Percentiles rank a stretch among this genome's conserved stretches.
Evolutionary conservation across 805 yeast species (phyloP).

Genomic region (Saccharomycopsis synnaedendra): DNA sequence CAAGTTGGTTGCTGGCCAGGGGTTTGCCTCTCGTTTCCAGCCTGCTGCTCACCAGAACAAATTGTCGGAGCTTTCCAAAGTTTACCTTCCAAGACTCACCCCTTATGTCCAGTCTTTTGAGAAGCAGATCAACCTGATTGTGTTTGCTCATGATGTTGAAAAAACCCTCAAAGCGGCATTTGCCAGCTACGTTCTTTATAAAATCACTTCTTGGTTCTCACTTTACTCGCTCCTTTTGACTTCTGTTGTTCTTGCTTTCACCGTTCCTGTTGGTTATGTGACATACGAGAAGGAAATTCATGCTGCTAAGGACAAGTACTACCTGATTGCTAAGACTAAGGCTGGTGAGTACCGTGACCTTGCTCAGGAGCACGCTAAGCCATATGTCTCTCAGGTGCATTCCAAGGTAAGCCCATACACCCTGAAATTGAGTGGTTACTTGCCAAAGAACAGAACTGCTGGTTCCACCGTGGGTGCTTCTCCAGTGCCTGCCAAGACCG

Average conservation of each 20-base stretch:
- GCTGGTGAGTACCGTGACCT: slow-evolving; percentile 24
- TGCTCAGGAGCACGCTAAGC: slow-evolving; percentile 44
- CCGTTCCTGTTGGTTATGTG: slow-evolving; percentile 66
- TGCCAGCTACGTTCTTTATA: slow-evolving; percentile 49
- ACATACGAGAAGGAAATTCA: slow-evolving; percentile 71
- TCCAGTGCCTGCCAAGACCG: slow-evolving; percentile 8
- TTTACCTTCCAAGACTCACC: not conserved
- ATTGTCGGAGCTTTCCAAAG: not conserved
- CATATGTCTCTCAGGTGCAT: slow-evolving; percentile 45
- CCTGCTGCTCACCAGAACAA: slow-evolving; percentile 25
- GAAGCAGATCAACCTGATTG: slow-evolving; percentile 39
- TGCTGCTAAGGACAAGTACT: slow-evolving; percentile 34
- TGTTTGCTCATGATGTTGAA: slow-evolving; percentile 62
- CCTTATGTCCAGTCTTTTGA: not conserved
- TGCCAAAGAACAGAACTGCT: slow-evolving; percentile 53
- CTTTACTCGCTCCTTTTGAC: slow-evolving; percentile 54
- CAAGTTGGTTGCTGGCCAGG: slow-evolving; percentile 60
- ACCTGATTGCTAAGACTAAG: slow-evolving; percentile 34
- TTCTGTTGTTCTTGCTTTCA: slow-evolving; percentile 50
- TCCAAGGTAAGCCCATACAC: slow-evolving; percentile 60
- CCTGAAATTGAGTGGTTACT: slow-evolving; percentile 31
- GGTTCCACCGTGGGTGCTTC: slow-evolving; percentile 48
- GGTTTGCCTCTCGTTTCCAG: slow-evolving; percentile 67
- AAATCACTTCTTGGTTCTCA: slow-evolving; percentile 66
- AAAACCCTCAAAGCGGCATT: slow-evolving; percentile 65